Percentiles rank a stretch among this genome's conserved stretches.
These are phyloP conservation scores for Yamadazyma sp. DNA, from an alignment of 1,139 yeast genomes.

Conservation along the genomic window DNA sequence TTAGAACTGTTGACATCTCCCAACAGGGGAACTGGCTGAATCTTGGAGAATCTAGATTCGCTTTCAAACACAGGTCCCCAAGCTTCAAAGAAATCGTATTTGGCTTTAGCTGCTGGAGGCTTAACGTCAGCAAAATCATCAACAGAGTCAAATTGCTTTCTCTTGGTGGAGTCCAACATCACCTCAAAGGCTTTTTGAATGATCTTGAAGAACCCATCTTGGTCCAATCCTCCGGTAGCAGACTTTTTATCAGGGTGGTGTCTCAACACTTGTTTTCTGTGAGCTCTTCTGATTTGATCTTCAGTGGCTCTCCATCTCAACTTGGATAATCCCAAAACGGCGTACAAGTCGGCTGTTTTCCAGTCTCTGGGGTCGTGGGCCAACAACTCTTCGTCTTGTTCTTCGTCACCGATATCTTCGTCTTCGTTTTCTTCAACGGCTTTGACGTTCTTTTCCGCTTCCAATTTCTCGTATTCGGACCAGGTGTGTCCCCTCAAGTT, in stretches of 20 bases:
- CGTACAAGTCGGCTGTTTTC: conserved; percentile 95
- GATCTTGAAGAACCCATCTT: conserved; percentile 97
- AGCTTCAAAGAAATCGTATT: conserved; percentile 81
- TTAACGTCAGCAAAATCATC: conserved; percentile 83
- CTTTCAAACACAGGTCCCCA: conserved; percentile 92
- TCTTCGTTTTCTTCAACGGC: conserved; percentile 67
- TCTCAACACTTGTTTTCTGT: conserved; percentile 92
- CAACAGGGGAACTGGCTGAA: conserved; percentile 80
- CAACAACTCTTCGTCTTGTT: conserved; percentile 79
- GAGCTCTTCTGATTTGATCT: conserved; percentile 94
- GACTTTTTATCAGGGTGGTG: conserved; percentile 99
- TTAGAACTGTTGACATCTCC: conserved; percentile 71
- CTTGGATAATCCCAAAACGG: conserved; percentile 90
- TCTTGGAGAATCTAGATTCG: conserved; percentile 90
- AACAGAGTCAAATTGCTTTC: conserved; percentile 94
- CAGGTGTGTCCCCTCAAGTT: conserved; percentile 96
- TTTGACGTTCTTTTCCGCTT: conserved; percentile 87
- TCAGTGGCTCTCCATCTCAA: conserved; percentile 90
- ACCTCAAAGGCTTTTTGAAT: conserved; percentile 96
- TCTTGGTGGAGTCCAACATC: conserved; percentile 78
- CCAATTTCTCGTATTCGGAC: conserved; percentile 94
- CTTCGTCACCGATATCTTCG: conserved; percentile 73
- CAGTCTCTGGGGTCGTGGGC: conserved; percentile 96
- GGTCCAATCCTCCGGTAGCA: conserved; percentile 78
- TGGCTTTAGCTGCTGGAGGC: conserved; percentile 66